Conservation (phyloP, 768 basidiomycete genomes). For the Serendipita sp. region DNA sequence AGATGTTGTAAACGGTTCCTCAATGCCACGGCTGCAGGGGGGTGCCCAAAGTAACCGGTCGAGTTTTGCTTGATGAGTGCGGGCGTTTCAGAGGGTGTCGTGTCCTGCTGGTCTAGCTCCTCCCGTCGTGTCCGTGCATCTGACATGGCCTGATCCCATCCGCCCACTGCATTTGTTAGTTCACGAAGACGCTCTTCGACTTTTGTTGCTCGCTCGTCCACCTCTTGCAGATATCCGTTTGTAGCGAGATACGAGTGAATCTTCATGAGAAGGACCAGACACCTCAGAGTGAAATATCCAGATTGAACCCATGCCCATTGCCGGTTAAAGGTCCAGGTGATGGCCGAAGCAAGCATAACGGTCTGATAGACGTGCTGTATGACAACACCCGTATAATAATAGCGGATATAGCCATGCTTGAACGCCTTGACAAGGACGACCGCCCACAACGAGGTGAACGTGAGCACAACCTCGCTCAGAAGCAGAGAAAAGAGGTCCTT, state of each 20-base stretch:
- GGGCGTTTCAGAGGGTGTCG: conserved; percentile 18
- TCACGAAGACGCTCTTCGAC: conserved; percentile 31
- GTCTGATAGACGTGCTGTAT: conserved; percentile 77
- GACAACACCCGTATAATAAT: conserved; percentile 57
- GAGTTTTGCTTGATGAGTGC: conserved; percentile 16
- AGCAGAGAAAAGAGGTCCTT: conserved; percentile 72
- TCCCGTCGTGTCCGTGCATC: conserved; percentile 28
- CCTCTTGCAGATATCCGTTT: conserved; percentile 65
- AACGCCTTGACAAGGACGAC: conserved; percentile 73
- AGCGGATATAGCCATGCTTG: conserved; percentile 63
- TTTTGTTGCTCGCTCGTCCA: conserved; percentile 31
- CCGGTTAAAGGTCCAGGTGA: conserved; percentile 84
- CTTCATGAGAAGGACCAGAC: conserved; percentile 82
- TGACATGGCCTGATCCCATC: conserved; percentile 47
- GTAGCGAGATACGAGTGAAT: conserved; percentile 87
- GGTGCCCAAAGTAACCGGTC: conserved; percentile 16
- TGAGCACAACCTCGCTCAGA: conserved; percentile 68
- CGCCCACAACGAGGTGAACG: conserved; percentile 53
- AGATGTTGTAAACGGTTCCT: conserved; percentile 35
- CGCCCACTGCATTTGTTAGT: conserved; percentile 38
- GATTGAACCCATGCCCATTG: conserved; percentile 98
- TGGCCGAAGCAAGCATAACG: conserved; percentile 47
- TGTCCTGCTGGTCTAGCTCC: conserved; percentile 24
- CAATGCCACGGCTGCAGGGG: conserved; percentile 34
- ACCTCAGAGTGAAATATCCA: conserved; percentile 76